Percentiles rank a stretch among this genome's conserved stretches.
Conservation (phyloP, 257 asterid genomes). For the Eucommia ulmoides region DNA sequence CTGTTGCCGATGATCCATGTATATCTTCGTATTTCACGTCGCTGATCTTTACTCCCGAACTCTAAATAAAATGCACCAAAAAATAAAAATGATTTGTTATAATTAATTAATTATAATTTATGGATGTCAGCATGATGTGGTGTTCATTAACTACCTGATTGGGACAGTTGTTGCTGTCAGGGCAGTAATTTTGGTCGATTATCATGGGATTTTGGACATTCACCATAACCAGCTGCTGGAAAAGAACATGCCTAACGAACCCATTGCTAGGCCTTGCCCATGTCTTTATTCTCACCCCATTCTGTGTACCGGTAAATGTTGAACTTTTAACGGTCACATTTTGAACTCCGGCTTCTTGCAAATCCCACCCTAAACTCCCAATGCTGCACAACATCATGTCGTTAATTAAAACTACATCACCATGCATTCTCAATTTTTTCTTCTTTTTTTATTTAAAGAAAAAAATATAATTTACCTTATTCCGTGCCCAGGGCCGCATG, state of each 20-base stretch:
- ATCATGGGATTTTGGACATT: not conserved
- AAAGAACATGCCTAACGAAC: not conserved
- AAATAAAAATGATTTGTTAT: too few relatives aligned
- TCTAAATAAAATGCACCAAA: not conserved
- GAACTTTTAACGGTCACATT: not conserved
- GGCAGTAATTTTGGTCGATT: slow-evolving; percentile 1
- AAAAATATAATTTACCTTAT: not conserved
- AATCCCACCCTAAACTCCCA: not conserved
- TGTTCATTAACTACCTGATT: not conserved
- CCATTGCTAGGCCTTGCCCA: not conserved
- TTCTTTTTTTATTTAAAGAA: too few relatives aligned
- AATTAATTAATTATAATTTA: not conserved
- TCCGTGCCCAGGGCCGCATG: not conserved
- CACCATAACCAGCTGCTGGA: not conserved
- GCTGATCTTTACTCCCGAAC: not conserved
- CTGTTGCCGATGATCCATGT: not conserved
- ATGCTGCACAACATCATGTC: not conserved
- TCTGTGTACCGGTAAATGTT: not conserved
- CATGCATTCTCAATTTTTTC: too few relatives aligned
- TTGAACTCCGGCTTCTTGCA: not conserved
- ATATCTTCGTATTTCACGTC: not conserved
- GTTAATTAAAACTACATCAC: too few relatives aligned
- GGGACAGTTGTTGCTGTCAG: not conserved
- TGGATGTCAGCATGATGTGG: not conserved
- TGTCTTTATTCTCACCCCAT: slow-evolving; percentile 1